Conservation (phyloP, 2,329 filamentous ascomycete genomes). For the Fusarium sp. region DNA sequence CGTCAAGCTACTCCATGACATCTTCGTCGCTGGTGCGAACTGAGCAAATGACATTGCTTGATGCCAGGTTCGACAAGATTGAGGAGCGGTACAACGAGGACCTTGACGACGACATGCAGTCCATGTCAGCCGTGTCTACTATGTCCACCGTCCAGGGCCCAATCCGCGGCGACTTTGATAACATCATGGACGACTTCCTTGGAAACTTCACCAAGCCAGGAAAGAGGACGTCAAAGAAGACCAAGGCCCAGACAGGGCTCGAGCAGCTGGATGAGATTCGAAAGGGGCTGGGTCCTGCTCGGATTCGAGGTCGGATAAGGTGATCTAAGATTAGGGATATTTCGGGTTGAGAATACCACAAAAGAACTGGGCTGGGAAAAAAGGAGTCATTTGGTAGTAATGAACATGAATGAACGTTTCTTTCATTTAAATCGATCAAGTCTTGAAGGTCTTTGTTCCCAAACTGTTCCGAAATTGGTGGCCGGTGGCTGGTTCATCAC, state of each 20-base stretch:
- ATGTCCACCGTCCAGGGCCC: slow-evolving; percentile 76
- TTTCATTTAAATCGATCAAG: neutral
- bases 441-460: neutral
- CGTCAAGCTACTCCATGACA: slow-evolving; percentile 91
- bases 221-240: slow-evolving; percentile 83
- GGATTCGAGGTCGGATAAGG: slow-evolving; percentile 57
- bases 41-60: slow-evolving; percentile 85
- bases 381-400: slow-evolving; percentile 27
- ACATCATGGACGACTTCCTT: slow-evolving; percentile 93
- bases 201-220: slow-evolving; percentile 77
- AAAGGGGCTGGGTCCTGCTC: slow-evolving; percentile 80
- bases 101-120: slow-evolving; percentile 62
- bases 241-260: slow-evolving; percentile 82
- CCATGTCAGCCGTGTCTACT: slow-evolving; percentile 71
- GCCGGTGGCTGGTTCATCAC: neutral
- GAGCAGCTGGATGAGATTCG: slow-evolving; percentile 93
- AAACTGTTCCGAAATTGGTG: neutral
- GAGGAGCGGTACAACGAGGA: slow-evolving; percentile 78
- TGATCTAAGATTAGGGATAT: slow-evolving; percentile 12
- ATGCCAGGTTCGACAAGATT: slow-evolving; percentile 91
- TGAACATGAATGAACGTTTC: slow-evolving; percentile 20
- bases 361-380: slow-evolving; percentile 9
- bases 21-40: slow-evolving; percentile 89
- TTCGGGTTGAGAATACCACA: neutral
- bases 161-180: slow-evolving; percentile 83